A percentile compares a stretch with the other conserved stretches of the same genome.
Conservation (phyloP, 1,284 basidiomycete species). For the Apiotrichum gamsii region DNA sequence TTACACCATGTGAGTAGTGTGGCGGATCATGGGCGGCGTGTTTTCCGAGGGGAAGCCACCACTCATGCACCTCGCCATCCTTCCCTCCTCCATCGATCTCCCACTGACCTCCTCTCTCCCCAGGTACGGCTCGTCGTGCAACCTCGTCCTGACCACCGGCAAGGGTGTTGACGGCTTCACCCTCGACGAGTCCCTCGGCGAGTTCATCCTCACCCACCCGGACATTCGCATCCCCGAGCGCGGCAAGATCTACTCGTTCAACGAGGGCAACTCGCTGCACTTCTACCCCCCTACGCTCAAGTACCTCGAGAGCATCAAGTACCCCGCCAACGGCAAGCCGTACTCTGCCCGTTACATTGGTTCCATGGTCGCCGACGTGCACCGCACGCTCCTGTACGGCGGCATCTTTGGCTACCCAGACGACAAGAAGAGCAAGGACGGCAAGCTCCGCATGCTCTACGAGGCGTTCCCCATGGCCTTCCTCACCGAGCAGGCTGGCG, state of each 20-base stretch:
- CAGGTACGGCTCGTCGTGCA: slow-evolving; percentile 97
- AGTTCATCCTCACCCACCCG: slow-evolving; percentile 98
- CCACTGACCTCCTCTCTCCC: no score
- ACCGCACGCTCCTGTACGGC: slow-evolving; percentile 92
- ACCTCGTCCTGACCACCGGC: slow-evolving; percentile 92
- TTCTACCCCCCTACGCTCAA: slow-evolving; percentile 79
- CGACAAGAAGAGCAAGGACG: slow-evolving; percentile 92
- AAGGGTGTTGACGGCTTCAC: slow-evolving; percentile 98
- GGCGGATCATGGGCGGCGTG: no score
- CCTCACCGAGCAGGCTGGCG: slow-evolving; percentile 91
- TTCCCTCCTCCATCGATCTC: no score
- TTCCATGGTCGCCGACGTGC: slow-evolving; percentile 78
- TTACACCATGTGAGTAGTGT: slow-evolving; percentile 75
- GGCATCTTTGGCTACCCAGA: slow-evolving; percentile 98
- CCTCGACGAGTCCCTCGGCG: slow-evolving; percentile 88
- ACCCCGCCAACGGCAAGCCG: slow-evolving; percentile 62
- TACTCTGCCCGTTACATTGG: slow-evolving; percentile 96
- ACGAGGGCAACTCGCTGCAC: slow-evolving; percentile 95
- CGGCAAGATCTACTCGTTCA: slow-evolving; percentile 99
- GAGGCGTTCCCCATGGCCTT: slow-evolving; percentile 99
- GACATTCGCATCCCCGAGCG: slow-evolving; percentile 88
- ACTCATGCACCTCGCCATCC: no score
- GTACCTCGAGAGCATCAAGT: slow-evolving; percentile 96
- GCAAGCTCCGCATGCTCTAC: slow-evolving; percentile 91
- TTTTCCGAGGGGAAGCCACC: no score